Evolutionary conservation across 352 stramenopile species (phyloP).

Genomic region (Pythium coloratum): DNA sequence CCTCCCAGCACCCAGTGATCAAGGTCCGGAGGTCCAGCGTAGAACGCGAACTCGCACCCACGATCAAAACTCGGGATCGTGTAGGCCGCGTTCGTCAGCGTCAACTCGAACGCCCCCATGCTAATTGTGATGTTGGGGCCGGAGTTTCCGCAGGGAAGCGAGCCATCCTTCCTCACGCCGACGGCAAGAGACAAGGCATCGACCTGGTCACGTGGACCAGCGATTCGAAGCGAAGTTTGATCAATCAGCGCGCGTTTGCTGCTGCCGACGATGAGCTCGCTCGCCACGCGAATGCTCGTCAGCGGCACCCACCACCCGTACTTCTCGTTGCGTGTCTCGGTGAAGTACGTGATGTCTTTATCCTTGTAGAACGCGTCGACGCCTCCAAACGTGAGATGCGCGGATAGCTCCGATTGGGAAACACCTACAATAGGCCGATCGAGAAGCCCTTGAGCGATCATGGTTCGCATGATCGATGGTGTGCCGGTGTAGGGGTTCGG

Average conservation of each 20-base stretch:
- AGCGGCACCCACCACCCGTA: neutral
- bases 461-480: neutral
- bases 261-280: neutral
- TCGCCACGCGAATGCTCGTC: neutral
- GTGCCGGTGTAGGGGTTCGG: neutral
- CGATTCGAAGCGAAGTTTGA: neutral
- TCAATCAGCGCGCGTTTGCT: neutral
- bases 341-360: constrained; percentile 6
- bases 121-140: constrained; percentile 7
- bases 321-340: neutral
- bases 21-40: neutral
- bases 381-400: constrained; percentile 2
- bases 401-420: neutral
- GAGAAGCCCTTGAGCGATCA: neutral
- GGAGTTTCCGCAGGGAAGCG: constrained; percentile 1
- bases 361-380: neutral
- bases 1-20: constrained; percentile 6
- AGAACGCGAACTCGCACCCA: neutral
- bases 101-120: neutral
- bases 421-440: neutral
- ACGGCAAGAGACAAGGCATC: neutral
- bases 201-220: neutral
- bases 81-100: constrained; percentile 9
- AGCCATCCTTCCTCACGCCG: neutral
- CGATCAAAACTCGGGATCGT: neutral